Percentiles rank a stretch among this genome's conserved stretches.
phyloP scores from a whole-genome alignment of 257 asterid genomes.

The Echium plantagineum region DNA sequence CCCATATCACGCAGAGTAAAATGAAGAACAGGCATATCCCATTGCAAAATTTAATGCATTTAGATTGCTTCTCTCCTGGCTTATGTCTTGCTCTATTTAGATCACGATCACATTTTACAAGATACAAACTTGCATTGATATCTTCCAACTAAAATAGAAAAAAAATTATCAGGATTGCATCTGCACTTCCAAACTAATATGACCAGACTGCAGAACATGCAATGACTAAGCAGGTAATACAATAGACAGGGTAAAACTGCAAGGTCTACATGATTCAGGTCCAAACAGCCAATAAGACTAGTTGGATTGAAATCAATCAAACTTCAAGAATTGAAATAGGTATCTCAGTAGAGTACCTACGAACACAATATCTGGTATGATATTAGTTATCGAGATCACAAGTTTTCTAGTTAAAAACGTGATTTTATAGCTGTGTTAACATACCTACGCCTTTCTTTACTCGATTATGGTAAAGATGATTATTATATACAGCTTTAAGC shows the following conservation, averaged over 20 bases:
- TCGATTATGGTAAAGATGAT: neutral
- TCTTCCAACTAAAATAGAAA: conserved; percentile 75
- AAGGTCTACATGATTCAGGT: too few species aligned
- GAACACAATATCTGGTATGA: too few species aligned
- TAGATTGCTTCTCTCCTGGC: conserved; percentile 87
- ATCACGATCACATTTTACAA: conserved; percentile 88
- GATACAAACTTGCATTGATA: conserved; percentile 95
- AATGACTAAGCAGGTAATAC: conserved; percentile 8
- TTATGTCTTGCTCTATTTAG: conserved; percentile 83
- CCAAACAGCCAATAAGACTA: too few species aligned
- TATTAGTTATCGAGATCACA: too few species aligned
- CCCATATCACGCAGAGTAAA: conserved; percentile 91
- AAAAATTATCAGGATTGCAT: conserved; percentile 16
- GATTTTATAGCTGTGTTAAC: too few species aligned
- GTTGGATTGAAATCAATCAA: too few species aligned
- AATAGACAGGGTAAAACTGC: neutral
- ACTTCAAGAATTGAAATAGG: too few species aligned
- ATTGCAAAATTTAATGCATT: conserved; percentile 86
- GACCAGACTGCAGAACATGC: conserved; percentile 3
- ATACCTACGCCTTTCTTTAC: too few species aligned
- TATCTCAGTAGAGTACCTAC: too few species aligned
- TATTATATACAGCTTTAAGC: neutral
- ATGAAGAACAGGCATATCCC: conserved; percentile 87
- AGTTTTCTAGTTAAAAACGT: too few species aligned
- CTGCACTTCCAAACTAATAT: neutral